Base-by-base conservation (phyloP, 2,329 filamentous ascomycete species). In the Colletotrichum cordylinicola region DNA sequence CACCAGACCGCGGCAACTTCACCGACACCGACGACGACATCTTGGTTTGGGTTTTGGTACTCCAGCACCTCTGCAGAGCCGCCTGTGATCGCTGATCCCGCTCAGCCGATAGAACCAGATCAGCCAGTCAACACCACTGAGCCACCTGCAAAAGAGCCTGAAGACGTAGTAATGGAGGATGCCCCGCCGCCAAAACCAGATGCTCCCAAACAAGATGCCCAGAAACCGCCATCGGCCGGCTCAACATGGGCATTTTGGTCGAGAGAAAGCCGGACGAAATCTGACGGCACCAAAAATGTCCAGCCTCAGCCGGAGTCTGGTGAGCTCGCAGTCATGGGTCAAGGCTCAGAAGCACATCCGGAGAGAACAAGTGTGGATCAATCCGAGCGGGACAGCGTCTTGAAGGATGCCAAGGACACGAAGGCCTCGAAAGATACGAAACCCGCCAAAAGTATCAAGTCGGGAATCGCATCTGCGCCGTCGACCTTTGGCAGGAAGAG, bases 161-260 rank as follows among this genome's bases (percentile, higher is more conserved):
- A 86, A 8, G 86, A 90, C 77, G 80, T 89, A 78, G 79, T 85
- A 77, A 82, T 88, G 84, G 72, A 86, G 62, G 87, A 90, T 78
- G 85, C 85, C 4, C 81, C 85, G 6, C 72, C 82, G 16, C 70
- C 82, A 16, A 80, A 82, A 10, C 76, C 80, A 39, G 61, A 78
- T 31, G 55, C 60, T 65, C 75, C 60, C 74, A 73, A 43, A 71
- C 82, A 79, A 37, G 77, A 84, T 71, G 80, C 81, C 10, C 80
- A 84, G 2, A 74, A 76, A 31, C 80, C 84, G n/a, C 88, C 88
- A 7, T 86, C 89, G 18, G 86, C 88, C 21, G 91, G 90, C 15
- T 94, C 94, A 1, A 94, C 93, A 0, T 96, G 94, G 94, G 94
- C 93, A 0, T 96, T 96, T 78, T 96, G 94, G 94, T 95, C 93